These are phyloP conservation scores for Acanthamoeba polyphaga DNA, from an alignment of 208 protist species.

Conservation along the genomic window DNA sequence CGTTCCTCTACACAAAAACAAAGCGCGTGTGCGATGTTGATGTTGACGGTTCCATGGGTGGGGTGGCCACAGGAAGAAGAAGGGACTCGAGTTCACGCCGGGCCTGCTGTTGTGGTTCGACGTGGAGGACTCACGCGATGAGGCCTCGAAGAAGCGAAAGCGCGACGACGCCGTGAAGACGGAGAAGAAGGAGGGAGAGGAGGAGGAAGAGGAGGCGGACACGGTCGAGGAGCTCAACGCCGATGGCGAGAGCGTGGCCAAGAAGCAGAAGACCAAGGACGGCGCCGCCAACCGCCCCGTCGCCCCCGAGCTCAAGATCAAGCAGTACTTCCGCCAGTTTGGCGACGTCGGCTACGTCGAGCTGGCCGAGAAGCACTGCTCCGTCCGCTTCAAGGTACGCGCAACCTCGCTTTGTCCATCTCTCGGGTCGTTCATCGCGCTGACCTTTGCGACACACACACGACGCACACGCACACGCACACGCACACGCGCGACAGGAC, in stretches of 20 bases:
- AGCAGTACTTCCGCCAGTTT: not conserved
- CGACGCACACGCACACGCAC: no score
- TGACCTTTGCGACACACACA: not conserved
- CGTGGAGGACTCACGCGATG: not conserved
- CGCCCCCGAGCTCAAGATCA: not conserved
- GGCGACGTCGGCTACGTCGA: conserved; percentile 2
- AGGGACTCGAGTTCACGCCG: not conserved
- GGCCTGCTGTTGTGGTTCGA: not conserved
- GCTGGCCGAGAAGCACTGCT: not conserved
- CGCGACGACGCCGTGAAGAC: not conserved
- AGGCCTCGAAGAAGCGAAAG: not conserved
- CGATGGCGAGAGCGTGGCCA: not conserved
- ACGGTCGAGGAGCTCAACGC: not conserved
- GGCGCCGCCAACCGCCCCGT: not conserved
- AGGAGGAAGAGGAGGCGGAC: not conserved
- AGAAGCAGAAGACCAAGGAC: conserved; percentile 5
- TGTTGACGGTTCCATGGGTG: no score
- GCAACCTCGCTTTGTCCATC: not conserved
- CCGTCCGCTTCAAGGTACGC: not conserved
- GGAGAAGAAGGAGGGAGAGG: not conserved
- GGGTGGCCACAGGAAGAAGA: not conserved
- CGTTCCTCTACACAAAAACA: no score
- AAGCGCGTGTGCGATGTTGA: no score
- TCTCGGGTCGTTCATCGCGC: not conserved
- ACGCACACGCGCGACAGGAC: not conserved